These are phyloP conservation scores for Ceratobasidium papillatum DNA, from an alignment of 1,284 basidiomycete genomes.

Conservation along the genomic window DNA sequence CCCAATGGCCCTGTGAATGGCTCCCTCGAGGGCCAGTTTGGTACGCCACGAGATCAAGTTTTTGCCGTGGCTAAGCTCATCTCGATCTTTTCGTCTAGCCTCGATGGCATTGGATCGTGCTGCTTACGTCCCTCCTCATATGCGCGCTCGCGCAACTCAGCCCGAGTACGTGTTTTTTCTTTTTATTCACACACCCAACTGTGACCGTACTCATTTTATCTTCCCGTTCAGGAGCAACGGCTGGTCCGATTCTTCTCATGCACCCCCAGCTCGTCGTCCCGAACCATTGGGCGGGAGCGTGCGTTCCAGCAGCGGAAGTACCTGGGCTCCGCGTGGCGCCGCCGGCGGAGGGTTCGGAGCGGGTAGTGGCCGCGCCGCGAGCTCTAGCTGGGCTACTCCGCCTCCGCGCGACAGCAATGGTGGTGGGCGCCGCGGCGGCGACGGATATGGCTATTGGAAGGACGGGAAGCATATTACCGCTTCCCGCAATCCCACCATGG, in stretches of 20 bases:
- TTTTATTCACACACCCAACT: conserved; percentile 53
- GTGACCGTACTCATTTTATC: conserved; percentile 54
- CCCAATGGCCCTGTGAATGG: conserved; percentile 37
- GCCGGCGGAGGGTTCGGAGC: conserved; percentile 51
- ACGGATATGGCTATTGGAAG: conserved; percentile 86
- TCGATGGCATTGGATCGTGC: conserved; percentile 49
- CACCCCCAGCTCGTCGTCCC: conserved; percentile 60
- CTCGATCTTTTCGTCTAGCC: conserved; percentile 23
- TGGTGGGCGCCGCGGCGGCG: conserved; percentile 59
- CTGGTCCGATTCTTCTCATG: conserved; percentile 71
- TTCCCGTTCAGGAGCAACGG: conserved; percentile 60
- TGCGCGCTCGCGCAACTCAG: conserved; percentile 79
- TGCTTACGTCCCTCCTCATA: conserved; percentile 93
- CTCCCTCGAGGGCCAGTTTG: conserved; percentile 37
- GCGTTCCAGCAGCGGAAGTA: conserved; percentile 51
- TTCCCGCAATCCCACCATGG: conserved; percentile 81
- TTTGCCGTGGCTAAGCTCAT: not conserved
- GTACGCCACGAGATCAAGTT: conserved; percentile 24
- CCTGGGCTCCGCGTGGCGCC: conserved; percentile 51
- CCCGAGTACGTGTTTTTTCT: conserved; percentile 64
- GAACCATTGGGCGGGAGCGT: conserved; percentile 51
- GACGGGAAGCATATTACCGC: conserved; percentile 89
- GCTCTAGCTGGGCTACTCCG: conserved; percentile 45
- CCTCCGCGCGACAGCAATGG: conserved; percentile 53
- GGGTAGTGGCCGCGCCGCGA: conserved; percentile 51